Evolutionary conservation across 1,139 yeast genomes (phyloP), one percentile per base, ranked within the genome.

Genomic region (Blastobotrys petasosporus): DNA sequence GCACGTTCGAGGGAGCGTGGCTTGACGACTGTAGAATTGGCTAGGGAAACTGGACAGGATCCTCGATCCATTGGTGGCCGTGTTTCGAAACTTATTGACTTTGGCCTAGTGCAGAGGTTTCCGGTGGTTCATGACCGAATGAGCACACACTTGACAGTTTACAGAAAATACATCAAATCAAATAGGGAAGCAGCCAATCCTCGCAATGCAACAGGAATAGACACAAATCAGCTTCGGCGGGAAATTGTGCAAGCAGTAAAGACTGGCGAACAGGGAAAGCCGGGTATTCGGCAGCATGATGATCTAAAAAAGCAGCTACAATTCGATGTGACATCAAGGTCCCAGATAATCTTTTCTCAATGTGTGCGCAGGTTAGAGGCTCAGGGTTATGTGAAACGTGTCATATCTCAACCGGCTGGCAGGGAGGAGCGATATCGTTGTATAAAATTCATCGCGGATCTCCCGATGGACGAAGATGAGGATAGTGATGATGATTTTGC

Each of bases 261-360:
- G 17, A 20, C 23, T 13, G 45, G 45, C 12, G 32, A 15, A 6
- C 33, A 31, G 10, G 45, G 41, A 0, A 84, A 85, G 32, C 79
- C 82, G 57, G 77, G 80, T 2, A 69, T 85, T 16, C 73, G 95
- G 36, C 82, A 84, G 23, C 73, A 80, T 39, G 65, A 71, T 23
- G 95, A 85, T 63, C 67, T 86, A 52, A 77, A 78, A 54, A 67
- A 74, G 37, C 86, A 85, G 58, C 61, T 85, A 38, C 77, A 77
- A 2, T 71, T 80, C 59, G 77, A 75, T 47, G 67, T 68, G 41
- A 68, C 69, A 4, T 62, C 58, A 28, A 68, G 76, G 5, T 63
- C 73, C 1, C 66, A 74, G 11, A 75, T 76, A 45, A 70, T 74
- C 28, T 81, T 80, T 55, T 69, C 77, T 25, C 69, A 79, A 2